Percentiles rank a stretch among this genome's conserved stretches.
phyloP scores from a whole-genome alignment of 2,329 filamentous ascomycete genomes.

The Colletotrichum sp. region DNA sequence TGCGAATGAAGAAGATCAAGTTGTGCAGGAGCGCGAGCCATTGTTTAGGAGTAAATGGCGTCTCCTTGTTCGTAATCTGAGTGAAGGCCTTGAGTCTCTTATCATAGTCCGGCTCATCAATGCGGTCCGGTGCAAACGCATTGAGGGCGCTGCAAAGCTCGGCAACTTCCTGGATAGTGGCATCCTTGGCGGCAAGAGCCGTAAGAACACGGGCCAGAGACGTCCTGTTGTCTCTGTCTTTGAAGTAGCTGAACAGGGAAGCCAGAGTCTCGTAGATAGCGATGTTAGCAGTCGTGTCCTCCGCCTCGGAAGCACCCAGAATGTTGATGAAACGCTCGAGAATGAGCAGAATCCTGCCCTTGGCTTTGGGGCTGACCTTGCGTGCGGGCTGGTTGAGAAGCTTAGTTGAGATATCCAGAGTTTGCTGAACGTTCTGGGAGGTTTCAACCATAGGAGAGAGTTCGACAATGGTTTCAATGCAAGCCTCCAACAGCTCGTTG shows the following conservation, averaged over 20 bases:
- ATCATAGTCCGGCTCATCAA: conserved; percentile 91
- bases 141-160: conserved; percentile 81
- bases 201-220: conserved; percentile 75
- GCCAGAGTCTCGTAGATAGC: conserved; percentile 77
- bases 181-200: conserved; percentile 71
- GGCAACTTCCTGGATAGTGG: conserved; percentile 67
- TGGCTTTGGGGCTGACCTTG: conserved; percentile 81
- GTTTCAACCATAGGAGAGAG: conserved; percentile 74
- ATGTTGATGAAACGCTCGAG: conserved; percentile 80
- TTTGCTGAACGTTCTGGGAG: conserved; percentile 72
- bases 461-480: conserved; percentile 79
- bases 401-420: conserved; percentile 81
- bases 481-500: conserved; percentile 78
- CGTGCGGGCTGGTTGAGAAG: conserved; percentile 85
- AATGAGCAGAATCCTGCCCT: conserved; percentile 80
- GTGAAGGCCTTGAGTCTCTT: conserved; percentile 79
- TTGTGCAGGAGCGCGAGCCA: conserved; percentile 92
- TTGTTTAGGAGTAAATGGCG: conserved; percentile 69
- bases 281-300: conserved; percentile 18
- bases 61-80: conserved; percentile 67
- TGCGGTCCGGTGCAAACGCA: conserved; percentile 70
- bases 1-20: conserved; percentile 83
- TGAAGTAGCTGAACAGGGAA: conserved; percentile 89
- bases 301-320: conserved; percentile 36
- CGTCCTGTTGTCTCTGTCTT: conserved; percentile 77